Percentiles rank a stretch among this genome's conserved stretches.
Evolutionary conservation across 2,329 filamentous ascomycete species (phyloP).

Genomic region (Sporothrix euskadiensis): DNA sequence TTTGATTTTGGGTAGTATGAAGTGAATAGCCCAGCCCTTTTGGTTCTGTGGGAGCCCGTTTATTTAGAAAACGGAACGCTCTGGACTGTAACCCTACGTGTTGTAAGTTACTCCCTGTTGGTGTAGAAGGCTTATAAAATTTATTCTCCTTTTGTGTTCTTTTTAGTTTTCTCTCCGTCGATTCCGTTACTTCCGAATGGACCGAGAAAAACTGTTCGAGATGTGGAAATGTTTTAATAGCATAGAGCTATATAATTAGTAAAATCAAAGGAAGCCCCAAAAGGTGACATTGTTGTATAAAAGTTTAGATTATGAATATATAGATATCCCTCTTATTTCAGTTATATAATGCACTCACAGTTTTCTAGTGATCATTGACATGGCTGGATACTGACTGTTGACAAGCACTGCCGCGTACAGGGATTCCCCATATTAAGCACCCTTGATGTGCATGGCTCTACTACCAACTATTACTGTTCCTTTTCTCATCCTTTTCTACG

Average conservation of each 20-base stretch:
- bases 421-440: background rate
- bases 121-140: background rate
- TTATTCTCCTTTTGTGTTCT: background rate
- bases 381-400: background rate
- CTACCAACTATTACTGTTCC: background rate
- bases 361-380: background rate
- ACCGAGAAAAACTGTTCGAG: background rate
- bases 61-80: background rate
- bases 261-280: background rate
- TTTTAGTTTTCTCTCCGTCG: background rate
- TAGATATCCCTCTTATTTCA: background rate
- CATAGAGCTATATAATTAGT: no score
- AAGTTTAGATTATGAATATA: background rate
- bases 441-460: background rate
- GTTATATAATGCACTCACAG: background rate
- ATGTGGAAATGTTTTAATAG: background rate
- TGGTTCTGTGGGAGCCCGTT: background rate
- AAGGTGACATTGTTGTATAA: background rate
- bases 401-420: background rate
- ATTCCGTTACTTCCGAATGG: constrained; percentile 12
- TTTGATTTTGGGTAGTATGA: background rate
- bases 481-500: background rate
- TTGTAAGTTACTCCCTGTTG: background rate
- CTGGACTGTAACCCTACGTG: background rate
- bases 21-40: background rate